Evolutionary conservation across 345 rosid species (phyloP), one percentile per base, ranked within the genome.

Genomic region (Streptanthus diversifolius): DNA sequence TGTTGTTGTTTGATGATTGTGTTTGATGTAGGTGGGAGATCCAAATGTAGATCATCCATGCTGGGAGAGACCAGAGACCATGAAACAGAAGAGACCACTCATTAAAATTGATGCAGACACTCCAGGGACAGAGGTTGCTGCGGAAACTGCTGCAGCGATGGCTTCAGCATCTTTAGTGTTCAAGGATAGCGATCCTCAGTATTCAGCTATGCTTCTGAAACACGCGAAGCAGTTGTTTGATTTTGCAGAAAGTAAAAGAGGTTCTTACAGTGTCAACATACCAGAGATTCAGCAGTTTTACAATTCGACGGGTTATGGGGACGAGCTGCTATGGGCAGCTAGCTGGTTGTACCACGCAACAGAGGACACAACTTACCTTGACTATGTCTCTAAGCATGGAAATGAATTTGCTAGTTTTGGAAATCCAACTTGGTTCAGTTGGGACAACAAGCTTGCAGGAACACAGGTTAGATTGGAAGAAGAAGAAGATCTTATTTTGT

Each of bases 361-460:
- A 0, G 83, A 87, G 14, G 98, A 92, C 30, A 80, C 73, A 56
- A 76, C 92, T 18, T 88, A 90, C 71, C 92, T 95, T 24, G 83
- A 85, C 39, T 95, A 85, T 45, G 97, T 83, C 22, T 62, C 85
- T 24, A 88, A 78, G 27, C 78, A 90, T 24, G 99, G 98, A 69
- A 66, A 84, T 4, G 80, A 63, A 10, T 95, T 75, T 78, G 98
- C 91, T 36, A 74, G 85, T 3, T 92, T 86, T 78, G 98, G 96
- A 22, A 90, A 79, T 76, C 96, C 99, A 4, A 87, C 88, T 25
- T 95, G 99, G 99, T 95, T 95, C 65, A 90, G 93, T 75, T 95
- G 99, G 99, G 99, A 95, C 70, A 84, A 90, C 56, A 95, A 95
- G 80, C 97, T 83, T 75, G 97, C 99, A 8, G 99, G 96, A 74